phyloP scores from a whole-genome alignment of 257 asterid species.

The Solanum stenotomum region DNA sequence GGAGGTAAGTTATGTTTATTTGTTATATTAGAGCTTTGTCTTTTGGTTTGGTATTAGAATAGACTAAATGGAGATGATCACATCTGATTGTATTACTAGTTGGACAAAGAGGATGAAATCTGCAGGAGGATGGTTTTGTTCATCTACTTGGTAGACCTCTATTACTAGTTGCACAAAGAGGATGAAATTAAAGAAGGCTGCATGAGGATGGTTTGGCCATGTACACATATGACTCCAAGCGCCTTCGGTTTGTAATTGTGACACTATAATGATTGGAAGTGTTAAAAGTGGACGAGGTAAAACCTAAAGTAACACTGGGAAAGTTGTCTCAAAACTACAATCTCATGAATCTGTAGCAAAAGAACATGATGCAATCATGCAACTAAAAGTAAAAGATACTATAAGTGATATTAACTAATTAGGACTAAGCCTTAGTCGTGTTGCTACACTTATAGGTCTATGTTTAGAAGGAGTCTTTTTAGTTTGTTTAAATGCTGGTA shows the following conservation, averaged over 20 bases:
- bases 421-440: background rate
- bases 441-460: background rate
- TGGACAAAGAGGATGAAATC: conserved; percentile 1
- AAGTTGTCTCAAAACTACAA: background rate
- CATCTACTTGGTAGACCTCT: background rate
- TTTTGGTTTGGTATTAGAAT: background rate
- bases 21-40: background rate
- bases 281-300: background rate
- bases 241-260: background rate
- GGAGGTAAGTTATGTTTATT: background rate
- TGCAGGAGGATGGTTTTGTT: background rate
- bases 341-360: background rate
- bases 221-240: background rate
- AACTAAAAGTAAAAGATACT: background rate
- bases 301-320: background rate
- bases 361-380: background rate
- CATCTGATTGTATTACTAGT: background rate
- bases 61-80: background rate
- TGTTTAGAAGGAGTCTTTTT: background rate
- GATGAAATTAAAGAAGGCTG: background rate
- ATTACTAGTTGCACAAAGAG: conserved; percentile 3
- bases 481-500: background rate
- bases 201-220: background rate
- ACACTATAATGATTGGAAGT: background rate
- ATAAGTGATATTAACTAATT: background rate